phyloP scores from a whole-genome alignment of 23 red algal species.

The Gracilaria domingensis region DNA sequence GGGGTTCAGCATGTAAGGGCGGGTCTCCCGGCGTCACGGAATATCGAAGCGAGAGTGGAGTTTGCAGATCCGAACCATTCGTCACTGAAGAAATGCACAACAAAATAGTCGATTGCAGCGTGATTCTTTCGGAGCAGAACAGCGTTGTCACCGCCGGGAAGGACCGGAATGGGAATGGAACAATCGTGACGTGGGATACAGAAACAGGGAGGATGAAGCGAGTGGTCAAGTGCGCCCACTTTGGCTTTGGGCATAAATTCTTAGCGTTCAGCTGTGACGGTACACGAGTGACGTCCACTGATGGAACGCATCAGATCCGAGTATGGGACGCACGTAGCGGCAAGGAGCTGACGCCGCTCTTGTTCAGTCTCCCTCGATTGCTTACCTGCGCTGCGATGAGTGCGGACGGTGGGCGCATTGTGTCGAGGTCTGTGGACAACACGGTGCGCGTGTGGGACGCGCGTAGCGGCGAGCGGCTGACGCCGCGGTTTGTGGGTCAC shows the following conservation, averaged over 20 bases:
- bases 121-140: background rate
- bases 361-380: background rate
- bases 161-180: background rate
- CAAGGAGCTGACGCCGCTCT: conserved; percentile 5
- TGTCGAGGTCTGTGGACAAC: no score
- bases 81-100: background rate
- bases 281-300: background rate
- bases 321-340: background rate
- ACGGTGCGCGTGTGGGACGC: no score
- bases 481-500: no score
- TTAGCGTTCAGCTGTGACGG: conserved; percentile 1
- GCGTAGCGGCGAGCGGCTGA: no score
- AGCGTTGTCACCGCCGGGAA: background rate
- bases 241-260: background rate
- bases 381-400: no score
- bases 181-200: conserved; percentile 4
- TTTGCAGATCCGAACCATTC: background rate
- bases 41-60: background rate
- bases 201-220: background rate
- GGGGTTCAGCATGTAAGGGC: no score
- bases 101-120: background rate
- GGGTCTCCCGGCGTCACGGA: background rate
- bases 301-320: background rate
- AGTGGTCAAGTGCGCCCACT: background rate
- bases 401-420: no score